Percentiles rank a stretch among this genome's conserved stretches.
Evolutionary conservation across 1,284 basidiomycete species (phyloP).

Genomic region (Cryptococcus sp.): DNA sequence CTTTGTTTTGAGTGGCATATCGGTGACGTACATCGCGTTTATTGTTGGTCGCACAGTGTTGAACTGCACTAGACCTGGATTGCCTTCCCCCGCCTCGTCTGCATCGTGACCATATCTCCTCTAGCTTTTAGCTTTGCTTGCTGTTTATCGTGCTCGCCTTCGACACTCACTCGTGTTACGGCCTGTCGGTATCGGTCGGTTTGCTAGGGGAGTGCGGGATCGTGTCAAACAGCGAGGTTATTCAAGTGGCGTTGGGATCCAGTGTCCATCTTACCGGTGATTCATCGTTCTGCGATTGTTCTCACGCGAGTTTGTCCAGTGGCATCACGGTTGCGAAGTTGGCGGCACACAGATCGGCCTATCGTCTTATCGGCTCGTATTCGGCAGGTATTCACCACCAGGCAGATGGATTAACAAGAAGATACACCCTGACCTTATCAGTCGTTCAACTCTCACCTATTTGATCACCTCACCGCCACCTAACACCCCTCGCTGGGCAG

Average conservation of each 20-base stretch:
- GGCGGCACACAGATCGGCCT: constrained; percentile 3
- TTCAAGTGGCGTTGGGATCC: constrained; percentile 36
- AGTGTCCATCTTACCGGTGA: constrained; percentile 6
- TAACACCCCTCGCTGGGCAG: constrained; percentile 15
- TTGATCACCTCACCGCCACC: constrained; percentile 2
- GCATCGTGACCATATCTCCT: constrained; percentile 12
- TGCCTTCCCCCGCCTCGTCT: constrained; percentile 35
- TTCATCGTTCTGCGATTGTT: constrained; percentile 10
- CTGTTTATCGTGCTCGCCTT: background rate
- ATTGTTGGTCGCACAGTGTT: constrained; percentile 8
- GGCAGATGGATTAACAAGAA: too few relatives aligned
- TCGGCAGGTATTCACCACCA: background rate
- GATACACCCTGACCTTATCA: too few relatives aligned
- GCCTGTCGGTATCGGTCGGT: background rate
- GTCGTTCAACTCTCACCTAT: background rate
- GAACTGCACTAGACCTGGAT: constrained; percentile 16
- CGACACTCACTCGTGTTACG: too few relatives aligned
- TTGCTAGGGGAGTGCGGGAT: constrained; percentile 12
- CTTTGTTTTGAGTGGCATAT: background rate
- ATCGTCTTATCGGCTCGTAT: background rate
- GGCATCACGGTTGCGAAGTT: too few relatives aligned
- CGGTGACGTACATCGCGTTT: constrained; percentile 13
- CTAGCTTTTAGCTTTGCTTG: constrained; percentile 4
- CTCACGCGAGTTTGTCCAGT: too few relatives aligned
- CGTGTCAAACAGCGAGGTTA: constrained; percentile 27